Evolutionary conservation across 2,329 filamentous ascomycete genomes (phyloP), one percentile per base, ranked within the genome.

Genomic region (Penicillium nordicum): DNA sequence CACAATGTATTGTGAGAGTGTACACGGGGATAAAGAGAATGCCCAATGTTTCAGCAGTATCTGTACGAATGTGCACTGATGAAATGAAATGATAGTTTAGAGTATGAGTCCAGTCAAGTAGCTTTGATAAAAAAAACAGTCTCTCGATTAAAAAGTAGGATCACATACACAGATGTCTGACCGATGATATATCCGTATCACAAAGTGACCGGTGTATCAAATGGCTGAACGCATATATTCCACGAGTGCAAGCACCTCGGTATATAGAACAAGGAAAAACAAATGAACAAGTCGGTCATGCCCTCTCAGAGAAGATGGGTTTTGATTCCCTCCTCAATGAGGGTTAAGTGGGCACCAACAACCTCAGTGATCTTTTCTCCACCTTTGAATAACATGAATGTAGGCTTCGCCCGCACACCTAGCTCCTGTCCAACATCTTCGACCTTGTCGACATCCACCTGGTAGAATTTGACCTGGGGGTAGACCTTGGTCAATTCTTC

Each of bases 361-460:
- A 57, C 21, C 30, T 57, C 55, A 11, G 50, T 53, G 14, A 53
- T 12, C 18, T 57, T 57, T 5, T 48, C 18, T 0, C 50, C 55
- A 2, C 8, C 55, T 38, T 53, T 44, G 50, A 57, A 57, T 3
- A 54, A 38, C 50, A 57, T 48, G 38, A 53, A 38, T 8, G 55
- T 57, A 36, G 55, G 55, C 43, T 40, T 54, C 2, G 38, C 50
- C 10, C 16, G 41, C 2, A 57, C 50, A 11, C 50, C 44, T 16
- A 57, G 44, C 25, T 57, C 55, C 11, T 29, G 29, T 12, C 38
- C 30, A 4, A 57, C 29, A 14, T 57, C 50, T 3, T 40, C 23
- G 5, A 53, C 44, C 14, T 42, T 38, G 1, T 54, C 55, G 8
- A 57, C 37, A 11, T 57, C 50, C 9, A 57, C 25, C 37, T 47